Evolutionary conservation across 2,329 filamentous ascomycete species (phyloP).

Genomic region (Calycina marina): DNA sequence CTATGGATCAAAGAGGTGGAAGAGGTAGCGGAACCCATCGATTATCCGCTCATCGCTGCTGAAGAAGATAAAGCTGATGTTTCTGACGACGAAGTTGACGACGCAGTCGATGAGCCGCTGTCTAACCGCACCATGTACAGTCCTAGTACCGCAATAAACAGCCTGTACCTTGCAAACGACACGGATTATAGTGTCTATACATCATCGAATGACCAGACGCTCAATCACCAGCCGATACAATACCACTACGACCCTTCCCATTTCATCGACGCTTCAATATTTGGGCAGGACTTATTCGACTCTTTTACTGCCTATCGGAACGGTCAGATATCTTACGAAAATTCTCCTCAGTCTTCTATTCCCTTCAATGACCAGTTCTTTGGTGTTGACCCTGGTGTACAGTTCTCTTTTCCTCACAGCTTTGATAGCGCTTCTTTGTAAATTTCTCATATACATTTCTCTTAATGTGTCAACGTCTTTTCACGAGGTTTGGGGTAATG

Average conservation of each 20-base stretch:
- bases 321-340: no score
- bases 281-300: slow-evolving; percentile 14
- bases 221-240: slow-evolving; percentile 8
- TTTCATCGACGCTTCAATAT: slow-evolving; percentile 10
- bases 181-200: slow-evolving; percentile 8
- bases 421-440: no score
- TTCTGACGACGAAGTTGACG: slow-evolving; percentile 23
- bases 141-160: slow-evolving; percentile 12
- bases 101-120: slow-evolving; percentile 14
- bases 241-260: slow-evolving; percentile 6
- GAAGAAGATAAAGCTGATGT: slow-evolving; percentile 25
- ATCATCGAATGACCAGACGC: slow-evolving; percentile 5
- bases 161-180: slow-evolving; percentile 3
- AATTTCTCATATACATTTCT: no score
- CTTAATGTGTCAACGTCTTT: no score
- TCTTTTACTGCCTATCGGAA: no score
- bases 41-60: slow-evolving; percentile 12
- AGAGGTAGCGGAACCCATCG: slow-evolving; percentile 23
- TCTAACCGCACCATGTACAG: slow-evolving; percentile 12
- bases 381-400: no score
- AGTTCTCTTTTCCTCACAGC: no score
- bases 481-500: no score
- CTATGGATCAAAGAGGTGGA: slow-evolving; percentile 42
- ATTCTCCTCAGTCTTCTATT: no score
- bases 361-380: no score